Evolutionary conservation across 805 yeast species (phyloP).

Genomic region (Ogataea nitratoaversa): DNA sequence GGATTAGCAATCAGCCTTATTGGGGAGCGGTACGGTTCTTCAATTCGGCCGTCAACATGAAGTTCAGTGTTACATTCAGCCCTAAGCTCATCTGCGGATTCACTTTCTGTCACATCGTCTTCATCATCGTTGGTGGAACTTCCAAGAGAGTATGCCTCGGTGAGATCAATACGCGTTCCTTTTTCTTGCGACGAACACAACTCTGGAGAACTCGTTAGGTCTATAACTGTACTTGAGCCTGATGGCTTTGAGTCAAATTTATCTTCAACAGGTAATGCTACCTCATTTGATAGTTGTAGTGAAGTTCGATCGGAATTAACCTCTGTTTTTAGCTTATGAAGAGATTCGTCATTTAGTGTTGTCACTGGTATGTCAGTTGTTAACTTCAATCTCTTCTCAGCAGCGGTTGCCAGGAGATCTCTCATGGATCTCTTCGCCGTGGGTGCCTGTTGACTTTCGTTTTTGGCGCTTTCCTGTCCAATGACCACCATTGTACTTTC

Average conservation of each 20-base stretch:
- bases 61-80: background rate
- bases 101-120: background rate
- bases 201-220: background rate
- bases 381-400: constrained; percentile 15
- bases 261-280: background rate
- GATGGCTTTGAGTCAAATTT: background rate
- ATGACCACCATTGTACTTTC: too few relatives aligned
- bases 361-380: background rate
- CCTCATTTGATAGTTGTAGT: background rate
- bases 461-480: too few relatives aligned
- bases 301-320: too few relatives aligned
- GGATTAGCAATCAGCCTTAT: constrained; percentile 24
- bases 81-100: background rate
- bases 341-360: too few relatives aligned
- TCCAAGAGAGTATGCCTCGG: background rate
- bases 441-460: background rate
- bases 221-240: background rate
- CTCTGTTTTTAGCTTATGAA: too few relatives aligned
- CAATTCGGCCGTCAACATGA: background rate
- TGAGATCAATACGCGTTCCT: background rate
- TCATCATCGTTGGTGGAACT: background rate
- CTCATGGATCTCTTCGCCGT: constrained; percentile 7
- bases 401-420: constrained; percentile 21
- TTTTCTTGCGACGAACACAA: background rate
- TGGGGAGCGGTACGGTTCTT: constrained; percentile 19